A percentile compares a stretch with the other conserved stretches of the same genome.
These are phyloP conservation scores for Neopestalotiopsis clavispora DNA, from an alignment of 2,329 filamentous ascomycete genomes.

Conservation along the genomic window DNA sequence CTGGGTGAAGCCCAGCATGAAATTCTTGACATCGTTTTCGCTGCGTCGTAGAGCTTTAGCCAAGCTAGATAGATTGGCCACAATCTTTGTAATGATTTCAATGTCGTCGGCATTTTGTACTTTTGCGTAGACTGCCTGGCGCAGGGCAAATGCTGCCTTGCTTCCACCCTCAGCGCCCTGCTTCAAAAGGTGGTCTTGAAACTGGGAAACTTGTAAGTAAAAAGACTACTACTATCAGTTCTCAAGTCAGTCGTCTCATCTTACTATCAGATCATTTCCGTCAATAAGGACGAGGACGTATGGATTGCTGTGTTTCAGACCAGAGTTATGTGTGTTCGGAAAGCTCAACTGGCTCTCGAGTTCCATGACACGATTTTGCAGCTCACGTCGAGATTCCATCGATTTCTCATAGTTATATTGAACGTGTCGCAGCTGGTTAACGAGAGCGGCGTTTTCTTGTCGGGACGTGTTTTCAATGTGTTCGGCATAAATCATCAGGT, in stretches of 20 bases:
- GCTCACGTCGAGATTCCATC: slow-evolving; percentile 51
- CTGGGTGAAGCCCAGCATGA: slow-evolving; percentile 65
- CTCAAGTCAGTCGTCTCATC: slow-evolving; percentile 20
- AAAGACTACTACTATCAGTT: background rate
- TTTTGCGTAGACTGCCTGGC: slow-evolving; percentile 51
- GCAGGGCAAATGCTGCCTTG: slow-evolving; percentile 55
- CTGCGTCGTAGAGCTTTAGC: slow-evolving; percentile 54
- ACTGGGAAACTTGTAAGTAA: slow-evolving; percentile 46
- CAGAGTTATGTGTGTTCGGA: slow-evolving; percentile 42
- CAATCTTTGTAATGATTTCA: slow-evolving; percentile 61
- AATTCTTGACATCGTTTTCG: slow-evolving; percentile 56
- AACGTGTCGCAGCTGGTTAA: slow-evolving; percentile 45
- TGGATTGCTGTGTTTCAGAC: slow-evolving; percentile 54
- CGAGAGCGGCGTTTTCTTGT: slow-evolving; percentile 49
- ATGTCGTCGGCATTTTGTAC: slow-evolving; percentile 51
- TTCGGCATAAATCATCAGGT: slow-evolving; percentile 52
- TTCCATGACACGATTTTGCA: slow-evolving; percentile 53
- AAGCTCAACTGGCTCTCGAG: slow-evolving; percentile 41
- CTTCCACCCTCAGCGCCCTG: slow-evolving; percentile 62
- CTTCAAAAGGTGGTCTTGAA: slow-evolving; percentile 58
- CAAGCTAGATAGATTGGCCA: slow-evolving; percentile 59
- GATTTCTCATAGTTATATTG: slow-evolving; percentile 57
- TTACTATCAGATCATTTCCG: slow-evolving; percentile 65
- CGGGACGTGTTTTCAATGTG: slow-evolving; percentile 47
- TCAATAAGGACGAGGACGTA: slow-evolving; percentile 68